Conservation (phyloP, 129 eudicot genomes). For the Silybum marianum region DNA sequence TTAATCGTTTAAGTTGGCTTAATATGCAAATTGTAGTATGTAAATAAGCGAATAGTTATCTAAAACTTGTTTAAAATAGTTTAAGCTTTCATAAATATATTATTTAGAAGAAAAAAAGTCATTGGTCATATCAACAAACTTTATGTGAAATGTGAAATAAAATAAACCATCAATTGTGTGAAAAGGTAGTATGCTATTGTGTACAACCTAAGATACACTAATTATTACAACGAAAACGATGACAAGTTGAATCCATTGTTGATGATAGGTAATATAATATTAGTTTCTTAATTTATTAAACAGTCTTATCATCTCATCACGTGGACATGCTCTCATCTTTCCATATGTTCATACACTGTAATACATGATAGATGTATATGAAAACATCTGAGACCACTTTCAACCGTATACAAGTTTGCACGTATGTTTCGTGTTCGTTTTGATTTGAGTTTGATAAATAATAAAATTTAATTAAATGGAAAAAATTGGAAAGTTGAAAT, state of each 20-base stretch:
- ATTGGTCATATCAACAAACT: neutral
- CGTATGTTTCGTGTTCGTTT: conserved; percentile 33
- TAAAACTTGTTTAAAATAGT: neutral
- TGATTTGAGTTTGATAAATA: conserved; percentile 21
- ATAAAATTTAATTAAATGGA: conserved; percentile 9
- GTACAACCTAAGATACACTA: neutral
- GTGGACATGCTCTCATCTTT: neutral
- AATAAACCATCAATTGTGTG: neutral
- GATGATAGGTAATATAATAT: neutral
- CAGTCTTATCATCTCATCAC: conserved; percentile 1
- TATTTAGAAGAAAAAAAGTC: too few relatives aligned
- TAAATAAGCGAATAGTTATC: neutral
- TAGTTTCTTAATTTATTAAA: neutral
- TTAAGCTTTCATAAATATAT: neutral
- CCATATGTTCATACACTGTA: neutral
- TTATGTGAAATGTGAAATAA: too few relatives aligned
- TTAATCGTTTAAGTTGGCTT: neutral
- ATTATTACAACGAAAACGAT: neutral
- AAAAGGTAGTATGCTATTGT: neutral
- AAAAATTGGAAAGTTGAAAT: conserved; percentile 24
- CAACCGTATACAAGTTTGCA: conserved; percentile 17
- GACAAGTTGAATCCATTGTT: neutral
- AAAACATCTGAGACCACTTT: conserved; percentile 29
- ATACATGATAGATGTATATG: neutral
- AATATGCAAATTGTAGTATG: neutral